Base-by-base conservation (phyloP, 306 rosid species). In the Acmispon strigosus region DNA sequence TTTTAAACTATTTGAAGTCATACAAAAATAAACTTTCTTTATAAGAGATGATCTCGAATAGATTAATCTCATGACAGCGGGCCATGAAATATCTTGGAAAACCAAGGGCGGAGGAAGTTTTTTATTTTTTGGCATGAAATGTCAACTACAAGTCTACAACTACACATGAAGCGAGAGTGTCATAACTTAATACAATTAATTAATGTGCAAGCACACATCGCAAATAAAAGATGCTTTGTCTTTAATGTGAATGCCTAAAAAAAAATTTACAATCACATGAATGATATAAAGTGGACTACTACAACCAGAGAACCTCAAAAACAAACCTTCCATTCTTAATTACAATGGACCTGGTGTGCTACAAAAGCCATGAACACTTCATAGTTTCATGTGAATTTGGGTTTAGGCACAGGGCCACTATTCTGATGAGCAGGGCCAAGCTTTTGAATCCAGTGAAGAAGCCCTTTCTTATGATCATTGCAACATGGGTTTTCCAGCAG, bases 401-500 rank as follows among this genome's bases (percentile, higher is more conserved):
- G 97, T 62, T 94, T 94, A 24, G 89, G 96, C 78, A 73, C 66
- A 10, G 88, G 86, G 45, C 83, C 69, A 56, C 52, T 36, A 66
- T 79, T 65, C 6, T 87, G 83, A 58, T 84, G 87, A 59, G 53
- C 47, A 0, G 97, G 92, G 32, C 96, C 91, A 81, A 91, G 96
- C 91, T 85, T 89, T 53, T 95, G 97, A 72, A 95, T 86, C 93
- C 96, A 91, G 79, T 89, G 97, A 61, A 45, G 89, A 22, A 91
- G 90, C 34, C 92, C 90, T 84, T 95, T 95, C 88, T 89, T 95
- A 36, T 89, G 89, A 75, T 95, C 99, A 14, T 81, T 91, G 78
- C 68, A 68, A 75, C 48, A 51, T 9, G 47, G 81, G 74, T 60
- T 86, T 48, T 75, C 84, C 56, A 79, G 72, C 45, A 89, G 78